phyloP scores from a whole-genome alignment of 805 yeast species.

The Metschnikowia chrysomelidarum region DNA sequence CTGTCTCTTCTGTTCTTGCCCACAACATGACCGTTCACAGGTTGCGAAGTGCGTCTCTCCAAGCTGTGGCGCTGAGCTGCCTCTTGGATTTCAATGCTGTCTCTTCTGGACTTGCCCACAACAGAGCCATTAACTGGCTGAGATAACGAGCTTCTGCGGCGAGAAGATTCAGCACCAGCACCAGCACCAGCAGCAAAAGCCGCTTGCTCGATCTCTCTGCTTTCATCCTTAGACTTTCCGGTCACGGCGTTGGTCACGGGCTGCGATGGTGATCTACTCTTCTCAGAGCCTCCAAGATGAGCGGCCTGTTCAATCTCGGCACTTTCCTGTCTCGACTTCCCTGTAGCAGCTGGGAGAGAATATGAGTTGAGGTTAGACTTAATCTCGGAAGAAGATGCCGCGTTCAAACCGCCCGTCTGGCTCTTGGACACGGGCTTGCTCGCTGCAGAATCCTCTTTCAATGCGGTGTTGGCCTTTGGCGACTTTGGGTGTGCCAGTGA shows the following conservation, averaged over 20 bases:
- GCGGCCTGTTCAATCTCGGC: constrained; percentile 5
- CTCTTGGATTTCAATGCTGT: constrained; percentile 3
- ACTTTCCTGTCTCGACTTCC: constrained; percentile 3
- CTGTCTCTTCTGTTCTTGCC: constrained; percentile 5
- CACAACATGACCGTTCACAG: constrained; percentile 2
- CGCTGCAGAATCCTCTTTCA: too few species aligned
- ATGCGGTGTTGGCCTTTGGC: too few species aligned
- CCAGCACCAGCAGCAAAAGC: constrained; percentile 8
- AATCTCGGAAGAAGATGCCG: too few species aligned
- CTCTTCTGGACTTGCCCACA: constrained; percentile 2
- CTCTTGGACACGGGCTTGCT: too few species aligned
- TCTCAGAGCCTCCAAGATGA: constrained; percentile 7
- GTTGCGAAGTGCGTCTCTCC: neutral
- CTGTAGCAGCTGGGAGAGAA: too few species aligned
- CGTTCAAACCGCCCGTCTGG: too few species aligned
- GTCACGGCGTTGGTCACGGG: constrained; percentile 4
- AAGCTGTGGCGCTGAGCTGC: constrained; percentile 7
- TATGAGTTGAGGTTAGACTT: too few species aligned
- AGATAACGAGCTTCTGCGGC: neutral
- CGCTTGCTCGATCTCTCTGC: constrained; percentile 7
- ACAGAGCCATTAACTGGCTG: constrained; percentile 1
- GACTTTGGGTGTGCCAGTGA: too few species aligned
- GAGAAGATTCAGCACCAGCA: neutral
- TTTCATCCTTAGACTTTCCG: constrained; percentile 4
- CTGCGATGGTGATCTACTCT: constrained; percentile 17